Percentiles rank a stretch among this genome's conserved stretches.
Conservation (phyloP, 2,329 filamentous ascomycete genomes). For the Shiraia sp. region DNA sequence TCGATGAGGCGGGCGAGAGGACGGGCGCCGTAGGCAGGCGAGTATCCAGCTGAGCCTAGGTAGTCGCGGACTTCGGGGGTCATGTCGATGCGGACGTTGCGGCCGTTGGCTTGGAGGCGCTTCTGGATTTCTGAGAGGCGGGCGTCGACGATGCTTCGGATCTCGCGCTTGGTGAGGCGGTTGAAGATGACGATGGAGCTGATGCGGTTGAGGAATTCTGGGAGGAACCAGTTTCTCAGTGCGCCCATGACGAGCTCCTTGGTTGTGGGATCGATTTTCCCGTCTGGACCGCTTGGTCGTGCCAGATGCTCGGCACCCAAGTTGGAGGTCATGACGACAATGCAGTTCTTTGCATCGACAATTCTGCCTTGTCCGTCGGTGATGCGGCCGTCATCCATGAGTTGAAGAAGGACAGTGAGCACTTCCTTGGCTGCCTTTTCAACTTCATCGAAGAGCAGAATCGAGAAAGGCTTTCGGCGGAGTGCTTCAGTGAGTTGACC, state of each 20-base stretch:
- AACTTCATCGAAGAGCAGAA: slow-evolving; percentile 95
- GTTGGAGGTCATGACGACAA: slow-evolving; percentile 99
- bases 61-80: slow-evolving; percentile 89
- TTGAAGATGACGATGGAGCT: slow-evolving; percentile 98
- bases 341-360: slow-evolving; percentile 95
- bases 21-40: slow-evolving; percentile 90
- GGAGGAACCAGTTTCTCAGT: slow-evolving; percentile 93
- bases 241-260: slow-evolving; percentile 88
- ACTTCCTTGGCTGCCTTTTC: slow-evolving; percentile 99
- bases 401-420: slow-evolving; percentile 93
- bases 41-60: slow-evolving; percentile 88
- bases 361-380: slow-evolving; percentile 96
- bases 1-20: slow-evolving; percentile 90
- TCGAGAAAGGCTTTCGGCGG: slow-evolving; percentile 93
- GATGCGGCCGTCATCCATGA: slow-evolving; percentile 99
- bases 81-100: slow-evolving; percentile 83
- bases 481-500: slow-evolving; percentile 95
- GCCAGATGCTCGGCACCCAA: slow-evolving; percentile 92
- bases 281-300: slow-evolving; percentile 75
- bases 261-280: slow-evolving; percentile 82
- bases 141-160: slow-evolving; percentile 93
- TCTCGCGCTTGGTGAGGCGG: slow-evolving; percentile 84
- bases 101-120: slow-evolving; percentile 80
- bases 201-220: slow-evolving; percentile 98
- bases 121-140: slow-evolving; percentile 88